A percentile compares a stretch with the other conserved stretches of the same genome.
These are phyloP conservation scores for Laburnicola sp. DNA, from an alignment of 2,329 filamentous ascomycete genomes.

Conservation along the genomic window DNA sequence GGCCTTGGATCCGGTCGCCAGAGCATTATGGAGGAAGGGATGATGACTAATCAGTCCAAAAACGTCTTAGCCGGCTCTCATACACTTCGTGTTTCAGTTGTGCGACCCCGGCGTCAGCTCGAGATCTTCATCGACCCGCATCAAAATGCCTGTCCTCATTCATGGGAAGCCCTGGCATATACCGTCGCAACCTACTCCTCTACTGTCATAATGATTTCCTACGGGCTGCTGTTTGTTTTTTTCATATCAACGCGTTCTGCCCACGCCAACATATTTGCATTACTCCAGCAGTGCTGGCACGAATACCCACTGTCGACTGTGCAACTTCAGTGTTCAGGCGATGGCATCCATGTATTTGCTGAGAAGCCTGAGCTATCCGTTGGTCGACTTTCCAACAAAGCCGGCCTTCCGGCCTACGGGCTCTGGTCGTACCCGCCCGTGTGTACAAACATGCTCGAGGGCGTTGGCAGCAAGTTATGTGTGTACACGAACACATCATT, in stretches of 20 bases:
- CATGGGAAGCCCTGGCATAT: background rate
- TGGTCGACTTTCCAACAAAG: background rate
- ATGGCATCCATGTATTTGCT: conserved; percentile 14
- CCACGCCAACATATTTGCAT: background rate
- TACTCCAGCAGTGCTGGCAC: conserved; percentile 33
- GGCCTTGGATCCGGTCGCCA: no score
- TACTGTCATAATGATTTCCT: background rate
- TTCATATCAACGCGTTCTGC: background rate
- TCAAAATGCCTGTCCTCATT: conserved; percentile 1
- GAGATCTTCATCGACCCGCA: no score
- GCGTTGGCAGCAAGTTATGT: conserved; percentile 32
- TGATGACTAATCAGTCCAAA: conserved; percentile 15
- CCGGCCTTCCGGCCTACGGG: background rate
- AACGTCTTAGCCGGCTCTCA: conserved; percentile 8
- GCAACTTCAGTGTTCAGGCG: conserved; percentile 17
- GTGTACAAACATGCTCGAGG: conserved; percentile 29
- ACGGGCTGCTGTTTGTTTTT: background rate
- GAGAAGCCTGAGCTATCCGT: background rate
- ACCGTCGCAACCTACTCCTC: background rate
- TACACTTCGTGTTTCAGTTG: conserved; percentile 17
- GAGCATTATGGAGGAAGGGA: no score
- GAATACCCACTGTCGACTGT: conserved; percentile 20
- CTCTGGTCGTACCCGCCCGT: conserved; percentile 34
- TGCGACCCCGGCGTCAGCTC: background rate
- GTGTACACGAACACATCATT: conserved; percentile 36